Percentiles rank a stretch among this genome's conserved stretches.
Conservation (phyloP, 306 rosid species). For the Trichosanthes cucumerina region DNA sequence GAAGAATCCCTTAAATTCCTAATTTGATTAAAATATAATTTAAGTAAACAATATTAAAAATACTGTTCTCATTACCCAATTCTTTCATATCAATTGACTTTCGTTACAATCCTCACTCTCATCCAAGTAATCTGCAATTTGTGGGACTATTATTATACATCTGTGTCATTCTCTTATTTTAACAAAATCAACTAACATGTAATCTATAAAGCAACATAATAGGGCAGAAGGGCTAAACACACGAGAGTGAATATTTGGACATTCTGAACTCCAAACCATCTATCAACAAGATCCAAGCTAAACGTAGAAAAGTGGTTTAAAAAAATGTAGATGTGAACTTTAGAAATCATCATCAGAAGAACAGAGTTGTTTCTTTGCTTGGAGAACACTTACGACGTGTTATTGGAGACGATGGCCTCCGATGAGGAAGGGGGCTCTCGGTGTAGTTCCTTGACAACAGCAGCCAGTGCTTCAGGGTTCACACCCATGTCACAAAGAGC, state of each 20-base stretch:
- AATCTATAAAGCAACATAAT: background rate
- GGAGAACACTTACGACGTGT: background rate
- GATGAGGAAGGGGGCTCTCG: conserved; percentile 9
- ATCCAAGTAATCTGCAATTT: background rate
- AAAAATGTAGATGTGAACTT: background rate
- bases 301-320: background rate
- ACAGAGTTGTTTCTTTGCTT: background rate
- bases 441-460: conserved; percentile 59
- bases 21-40: no score
- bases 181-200: background rate
- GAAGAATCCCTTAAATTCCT: no score
- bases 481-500: conserved; percentile 77
- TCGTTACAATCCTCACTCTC: background rate
- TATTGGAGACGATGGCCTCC: background rate
- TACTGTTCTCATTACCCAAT: no score
- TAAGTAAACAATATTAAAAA: no score
- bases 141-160: background rate
- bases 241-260: background rate
- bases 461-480: conserved; percentile 71
- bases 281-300: background rate
- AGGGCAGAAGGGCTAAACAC: background rate
- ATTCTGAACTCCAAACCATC: background rate
- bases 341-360: background rate
- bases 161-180: background rate
- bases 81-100: no score